Evolutionary conservation across 129 eudicot species (phyloP).

Genomic region (Chrysanthemum lavandulifolium): DNA sequence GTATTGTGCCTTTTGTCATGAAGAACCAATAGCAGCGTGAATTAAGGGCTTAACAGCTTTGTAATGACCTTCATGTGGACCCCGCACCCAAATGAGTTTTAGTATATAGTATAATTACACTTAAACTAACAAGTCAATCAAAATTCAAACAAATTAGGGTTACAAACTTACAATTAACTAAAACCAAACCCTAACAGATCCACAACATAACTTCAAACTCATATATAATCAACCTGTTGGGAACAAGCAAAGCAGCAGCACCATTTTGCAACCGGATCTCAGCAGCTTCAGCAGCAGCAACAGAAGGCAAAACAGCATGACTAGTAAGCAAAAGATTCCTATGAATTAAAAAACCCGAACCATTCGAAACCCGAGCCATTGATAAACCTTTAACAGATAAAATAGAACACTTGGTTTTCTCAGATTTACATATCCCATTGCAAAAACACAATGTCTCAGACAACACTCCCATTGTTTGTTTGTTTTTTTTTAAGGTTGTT

Average conservation of each 20-base stretch:
- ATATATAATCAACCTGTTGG: conserved; percentile 56
- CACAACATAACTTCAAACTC: neutral
- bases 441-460: conserved; percentile 89
- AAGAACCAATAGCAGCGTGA: no score
- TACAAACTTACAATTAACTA: no score
- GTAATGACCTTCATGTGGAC: no score
- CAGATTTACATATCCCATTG: conserved; percentile 91
- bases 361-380: conserved; percentile 56
- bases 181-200: neutral
- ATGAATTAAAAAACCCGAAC: conserved; percentile 83
- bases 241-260: conserved; percentile 67
- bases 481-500: neutral
- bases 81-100: no score
- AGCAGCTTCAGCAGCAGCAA: conserved; percentile 75
- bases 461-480: conserved; percentile 65
- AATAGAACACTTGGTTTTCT: conserved; percentile 72
- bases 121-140: no score
- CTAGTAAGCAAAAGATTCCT: conserved; percentile 79
- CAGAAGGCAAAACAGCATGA: conserved; percentile 76
- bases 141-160: no score
- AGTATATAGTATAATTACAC: no score
- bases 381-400: conserved; percentile 65
- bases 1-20: no score
- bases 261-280: conserved; percentile 86
- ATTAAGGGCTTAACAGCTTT: no score